Conservation (phyloP, 495 filamentous ascomycete genomes). For the Melanomma pulvis-pyrius region DNA sequence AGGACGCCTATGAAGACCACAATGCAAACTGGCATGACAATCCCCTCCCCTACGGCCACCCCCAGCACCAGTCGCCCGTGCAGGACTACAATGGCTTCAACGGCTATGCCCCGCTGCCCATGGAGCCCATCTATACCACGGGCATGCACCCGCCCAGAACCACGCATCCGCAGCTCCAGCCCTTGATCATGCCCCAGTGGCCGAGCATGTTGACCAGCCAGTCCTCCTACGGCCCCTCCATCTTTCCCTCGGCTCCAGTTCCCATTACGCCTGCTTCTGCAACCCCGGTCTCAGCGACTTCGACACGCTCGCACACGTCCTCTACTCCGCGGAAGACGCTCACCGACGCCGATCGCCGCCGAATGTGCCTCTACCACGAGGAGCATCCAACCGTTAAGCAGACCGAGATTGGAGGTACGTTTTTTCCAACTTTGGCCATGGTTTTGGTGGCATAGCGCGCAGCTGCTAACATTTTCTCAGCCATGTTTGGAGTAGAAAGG, state of each 20-base stretch:
- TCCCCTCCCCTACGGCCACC: constrained; percentile 37
- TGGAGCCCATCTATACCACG: constrained; percentile 49
- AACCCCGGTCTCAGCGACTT: constrained; percentile 49
- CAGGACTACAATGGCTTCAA: constrained; percentile 52
- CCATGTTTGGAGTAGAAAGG: constrained; percentile 95
- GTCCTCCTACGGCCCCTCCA: constrained; percentile 46
- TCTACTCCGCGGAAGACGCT: constrained; percentile 83
- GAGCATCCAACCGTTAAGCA: constrained; percentile 95
- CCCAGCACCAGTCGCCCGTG: constrained; percentile 49
- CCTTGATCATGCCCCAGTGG: constrained; percentile 57
- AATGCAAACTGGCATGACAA: constrained; percentile 37
- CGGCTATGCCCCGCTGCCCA: constrained; percentile 46
- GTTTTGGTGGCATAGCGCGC: not conserved
- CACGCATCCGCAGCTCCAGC: constrained; percentile 52
- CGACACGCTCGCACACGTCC: constrained; percentile 48
- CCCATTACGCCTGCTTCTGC: constrained; percentile 45
- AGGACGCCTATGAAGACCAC: constrained; percentile 41
- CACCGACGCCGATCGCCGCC: constrained; percentile 86
- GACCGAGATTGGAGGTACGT: constrained; percentile 91
- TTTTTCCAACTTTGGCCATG: constrained; percentile 17
- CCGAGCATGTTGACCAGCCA: constrained; percentile 57
- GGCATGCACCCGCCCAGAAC: constrained; percentile 47
- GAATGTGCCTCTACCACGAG: constrained; percentile 95
- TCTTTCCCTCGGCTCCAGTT: constrained; percentile 45
- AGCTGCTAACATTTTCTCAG: constrained; percentile 51